A percentile compares a stretch with the other conserved stretches of the same genome.
These are phyloP conservation scores for Ceratobasidium papillatum DNA, from an alignment of 1,284 basidiomycete genomes.

Conservation along the genomic window DNA sequence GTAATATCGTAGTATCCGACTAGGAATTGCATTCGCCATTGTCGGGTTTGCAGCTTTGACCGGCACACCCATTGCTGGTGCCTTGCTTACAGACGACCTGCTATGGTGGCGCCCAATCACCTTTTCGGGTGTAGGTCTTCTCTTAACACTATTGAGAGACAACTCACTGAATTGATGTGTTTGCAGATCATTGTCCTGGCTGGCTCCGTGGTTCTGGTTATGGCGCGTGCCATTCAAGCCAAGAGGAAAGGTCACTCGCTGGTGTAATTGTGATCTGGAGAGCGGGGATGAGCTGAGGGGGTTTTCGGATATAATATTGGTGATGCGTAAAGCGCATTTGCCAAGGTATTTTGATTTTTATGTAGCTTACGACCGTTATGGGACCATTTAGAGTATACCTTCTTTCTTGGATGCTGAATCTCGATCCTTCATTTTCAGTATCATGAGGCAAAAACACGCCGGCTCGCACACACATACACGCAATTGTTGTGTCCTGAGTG, in stretches of 20 bases:
- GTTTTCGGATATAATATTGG: too few relatives aligned
- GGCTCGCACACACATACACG: too few relatives aligned
- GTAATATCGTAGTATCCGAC: slow-evolving; percentile 7
- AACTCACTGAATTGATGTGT: not conserved
- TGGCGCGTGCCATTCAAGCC: slow-evolving; percentile 22
- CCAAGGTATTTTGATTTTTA: not conserved
- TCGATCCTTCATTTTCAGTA: too few relatives aligned
- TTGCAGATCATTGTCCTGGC: slow-evolving; percentile 15
- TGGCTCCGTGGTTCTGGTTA: not conserved
- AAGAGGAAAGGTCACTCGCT: slow-evolving; percentile 17
- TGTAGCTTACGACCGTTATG: not conserved
- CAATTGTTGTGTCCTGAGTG: too few relatives aligned
- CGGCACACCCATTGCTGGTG: slow-evolving; percentile 37
- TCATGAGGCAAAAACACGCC: too few relatives aligned
- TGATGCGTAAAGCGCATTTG: too few relatives aligned
- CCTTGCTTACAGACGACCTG: slow-evolving; percentile 16
- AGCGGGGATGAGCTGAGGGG: too few relatives aligned
- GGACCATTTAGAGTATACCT: not conserved
- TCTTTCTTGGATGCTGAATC: not conserved
- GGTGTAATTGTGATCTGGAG: not conserved
- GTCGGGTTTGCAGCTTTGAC: slow-evolving; percentile 34
- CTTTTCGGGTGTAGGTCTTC: slow-evolving; percentile 22
- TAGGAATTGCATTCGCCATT: slow-evolving; percentile 35
- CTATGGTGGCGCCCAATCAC: slow-evolving; percentile 37
- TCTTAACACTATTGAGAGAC: not conserved